phyloP scores from a whole-genome alignment of 768 basidiomycete genomes.

The Pleurotus ostreatus region DNA sequence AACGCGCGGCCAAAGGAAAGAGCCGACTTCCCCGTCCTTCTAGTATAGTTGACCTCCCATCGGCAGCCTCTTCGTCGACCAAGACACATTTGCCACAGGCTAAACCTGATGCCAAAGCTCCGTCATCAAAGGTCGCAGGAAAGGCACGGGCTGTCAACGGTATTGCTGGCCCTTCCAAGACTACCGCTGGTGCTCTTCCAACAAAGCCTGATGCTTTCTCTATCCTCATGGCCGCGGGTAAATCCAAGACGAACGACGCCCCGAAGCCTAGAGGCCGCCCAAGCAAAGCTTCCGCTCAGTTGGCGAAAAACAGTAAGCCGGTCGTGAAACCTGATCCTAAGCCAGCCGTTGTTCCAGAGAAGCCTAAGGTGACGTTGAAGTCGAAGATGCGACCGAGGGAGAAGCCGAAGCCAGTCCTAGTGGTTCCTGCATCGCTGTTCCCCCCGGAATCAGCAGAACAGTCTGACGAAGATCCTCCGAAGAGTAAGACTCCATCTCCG shows the following conservation, averaged over 20 bases:
- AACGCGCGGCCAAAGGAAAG: background rate
- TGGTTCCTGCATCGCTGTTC: slow-evolving; percentile 10
- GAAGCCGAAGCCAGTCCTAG: slow-evolving; percentile 21
- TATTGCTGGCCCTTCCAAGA: background rate
- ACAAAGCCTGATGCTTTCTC: slow-evolving; percentile 2
- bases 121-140: background rate
- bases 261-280: slow-evolving; percentile 2
- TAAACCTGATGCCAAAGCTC: background rate
- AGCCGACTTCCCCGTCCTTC: slow-evolving; percentile 3
- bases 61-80: background rate
- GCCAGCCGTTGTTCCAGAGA: slow-evolving; percentile 7
- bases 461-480: slow-evolving; percentile 10
- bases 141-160: background rate
- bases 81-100: background rate
- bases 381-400: slow-evolving; percentile 19
- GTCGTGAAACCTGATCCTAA: slow-evolving; percentile 5
- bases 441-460: slow-evolving; percentile 24
- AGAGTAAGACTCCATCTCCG: slow-evolving; percentile 1
- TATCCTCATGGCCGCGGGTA: slow-evolving; percentile 4
- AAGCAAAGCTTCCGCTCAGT: slow-evolving; percentile 5
- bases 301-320: slow-evolving; percentile 10
- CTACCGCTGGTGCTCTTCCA: background rate
- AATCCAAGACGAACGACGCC: slow-evolving; percentile 2
- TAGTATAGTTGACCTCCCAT: slow-evolving; percentile 2
- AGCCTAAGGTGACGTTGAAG: slow-evolving; percentile 27